These are phyloP conservation scores for Irpex lacteus DNA, from an alignment of 1,284 basidiomycete species.

Conservation along the genomic window DNA sequence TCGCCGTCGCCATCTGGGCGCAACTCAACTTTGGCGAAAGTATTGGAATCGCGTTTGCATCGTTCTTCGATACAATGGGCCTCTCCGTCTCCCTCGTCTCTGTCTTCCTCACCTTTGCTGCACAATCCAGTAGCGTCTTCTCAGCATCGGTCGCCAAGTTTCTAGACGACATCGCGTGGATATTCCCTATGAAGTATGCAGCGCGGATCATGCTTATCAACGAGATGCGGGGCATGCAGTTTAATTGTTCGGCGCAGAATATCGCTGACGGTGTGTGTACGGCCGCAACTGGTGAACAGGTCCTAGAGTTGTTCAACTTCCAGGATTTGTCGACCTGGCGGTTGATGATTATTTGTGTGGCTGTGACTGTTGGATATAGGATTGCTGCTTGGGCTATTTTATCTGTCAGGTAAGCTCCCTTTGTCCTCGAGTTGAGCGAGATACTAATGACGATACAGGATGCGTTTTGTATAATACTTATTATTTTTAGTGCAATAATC, in stretches of 20 bases:
- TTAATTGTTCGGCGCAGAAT: constrained; percentile 12
- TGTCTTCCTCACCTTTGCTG: constrained; percentile 12
- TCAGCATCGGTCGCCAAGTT: constrained; percentile 12
- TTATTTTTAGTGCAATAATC: too few species aligned
- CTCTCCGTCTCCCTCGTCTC: constrained; percentile 17
- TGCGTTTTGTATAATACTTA: not conserved
- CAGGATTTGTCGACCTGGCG: constrained; percentile 6
- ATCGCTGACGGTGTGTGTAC: constrained; percentile 13
- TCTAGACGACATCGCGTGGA: constrained; percentile 13
- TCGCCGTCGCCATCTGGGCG: constrained; percentile 10
- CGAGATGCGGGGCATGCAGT: constrained; percentile 13
- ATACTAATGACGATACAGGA: not conserved
- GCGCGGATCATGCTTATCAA: constrained; percentile 13
- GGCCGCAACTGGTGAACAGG: constrained; percentile 13
- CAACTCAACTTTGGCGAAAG: constrained; percentile 18
- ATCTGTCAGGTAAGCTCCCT: not conserved
- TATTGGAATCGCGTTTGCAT: constrained; percentile 15
- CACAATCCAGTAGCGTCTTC: constrained; percentile 6
- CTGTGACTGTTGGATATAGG: constrained; percentile 11
- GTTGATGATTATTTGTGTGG: constrained; percentile 2
- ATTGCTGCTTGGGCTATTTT: constrained; percentile 10
- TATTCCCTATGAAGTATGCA: constrained; percentile 16
- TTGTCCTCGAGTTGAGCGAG: not conserved
- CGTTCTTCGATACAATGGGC: constrained; percentile 16
- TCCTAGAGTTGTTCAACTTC: constrained; percentile 15